Evolutionary conservation across 768 basidiomycete genomes (phyloP).

Genomic region (Gautieria morchelliformis): DNA sequence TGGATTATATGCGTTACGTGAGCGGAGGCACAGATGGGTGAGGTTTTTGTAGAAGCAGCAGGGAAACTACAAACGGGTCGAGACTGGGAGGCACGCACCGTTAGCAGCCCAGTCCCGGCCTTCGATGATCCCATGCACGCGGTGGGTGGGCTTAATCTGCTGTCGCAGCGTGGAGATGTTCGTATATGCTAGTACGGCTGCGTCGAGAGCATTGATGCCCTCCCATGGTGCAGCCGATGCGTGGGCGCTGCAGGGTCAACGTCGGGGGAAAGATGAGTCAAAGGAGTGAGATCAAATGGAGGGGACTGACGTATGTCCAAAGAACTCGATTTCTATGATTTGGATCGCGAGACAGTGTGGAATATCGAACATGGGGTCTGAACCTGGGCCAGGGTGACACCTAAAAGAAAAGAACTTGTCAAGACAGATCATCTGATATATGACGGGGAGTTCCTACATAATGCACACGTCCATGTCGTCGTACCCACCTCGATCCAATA

Average conservation of each 20-base stretch:
- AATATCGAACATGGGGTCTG: constrained; percentile 56
- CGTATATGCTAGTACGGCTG: constrained; percentile 77
- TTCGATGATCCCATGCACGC: constrained; percentile 72
- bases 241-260: constrained; percentile 45
- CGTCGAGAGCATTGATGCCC: constrained; percentile 75
- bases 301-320: constrained; percentile 55
- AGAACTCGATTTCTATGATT: constrained; percentile 51
- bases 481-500: constrained; percentile 68
- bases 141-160: constrained; percentile 66
- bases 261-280: neutral
- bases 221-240: constrained; percentile 79
- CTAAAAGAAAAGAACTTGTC: constrained; percentile 23
- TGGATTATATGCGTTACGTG: constrained; percentile 18
- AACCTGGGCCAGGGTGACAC: constrained; percentile 79
- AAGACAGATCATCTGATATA: neutral
- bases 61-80: neutral
- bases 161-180: constrained; percentile 74
- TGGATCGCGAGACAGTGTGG: constrained; percentile 56
- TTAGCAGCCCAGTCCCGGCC: constrained; percentile 71
- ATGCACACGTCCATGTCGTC: constrained; percentile 68
- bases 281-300: neutral
- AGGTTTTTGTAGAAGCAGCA: neutral
- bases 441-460: constrained; percentile 36
- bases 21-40: neutral
- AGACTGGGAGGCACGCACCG: constrained; percentile 30